Base-by-base conservation (phyloP, 805 yeast genomes). In the Starmera amethionina region DNA sequence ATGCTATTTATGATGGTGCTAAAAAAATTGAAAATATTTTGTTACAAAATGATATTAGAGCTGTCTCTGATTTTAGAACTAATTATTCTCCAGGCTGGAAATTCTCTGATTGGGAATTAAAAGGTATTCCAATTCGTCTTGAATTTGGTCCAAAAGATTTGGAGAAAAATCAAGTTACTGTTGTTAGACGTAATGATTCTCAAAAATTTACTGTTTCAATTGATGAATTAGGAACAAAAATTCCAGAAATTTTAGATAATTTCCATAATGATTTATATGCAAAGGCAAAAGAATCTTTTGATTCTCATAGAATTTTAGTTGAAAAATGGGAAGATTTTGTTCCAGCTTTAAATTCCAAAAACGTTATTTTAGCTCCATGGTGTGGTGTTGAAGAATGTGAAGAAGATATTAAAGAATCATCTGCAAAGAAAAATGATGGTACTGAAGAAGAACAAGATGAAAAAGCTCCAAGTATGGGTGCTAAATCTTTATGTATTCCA, bases 81-180 rank as follows among this genome's bases (percentile, higher is more conserved):
- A 86, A 81, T 70, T 90, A 93, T 70, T 82, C 96, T 40, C 95
- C 97, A 49, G 98, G 98, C 48, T 93, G 97, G 97, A 93, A 93
- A 68, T 93, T 90, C 66, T 82, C 97, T 43, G 95, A 93, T 61
- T 83, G 94, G 74, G 99, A 93, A 70, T 77, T 93, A 61, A 87
- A 83, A 72, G 99, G 99, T 74, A 72, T 81, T 40, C 97, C 97
- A 49, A 68, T 93, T 48, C 82, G 98, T 64, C 59, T 93, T 37
- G 99, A 93, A 71, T 75, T 85, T 56, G 99, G 99, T 52, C 99
- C 99, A 55, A 86, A 84, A 69, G 99, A 93, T 65, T 69, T 87
- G 55, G 82, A 82, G 56, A 75, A 79, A 59, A 68, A 75, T 48
- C 84, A 82, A 55, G 93, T 83, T 38, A 71, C 85, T 34, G 93